Base-by-base conservation (phyloP, 2,329 filamentous ascomycete species). In the Cladosporium colombiae region DNA sequence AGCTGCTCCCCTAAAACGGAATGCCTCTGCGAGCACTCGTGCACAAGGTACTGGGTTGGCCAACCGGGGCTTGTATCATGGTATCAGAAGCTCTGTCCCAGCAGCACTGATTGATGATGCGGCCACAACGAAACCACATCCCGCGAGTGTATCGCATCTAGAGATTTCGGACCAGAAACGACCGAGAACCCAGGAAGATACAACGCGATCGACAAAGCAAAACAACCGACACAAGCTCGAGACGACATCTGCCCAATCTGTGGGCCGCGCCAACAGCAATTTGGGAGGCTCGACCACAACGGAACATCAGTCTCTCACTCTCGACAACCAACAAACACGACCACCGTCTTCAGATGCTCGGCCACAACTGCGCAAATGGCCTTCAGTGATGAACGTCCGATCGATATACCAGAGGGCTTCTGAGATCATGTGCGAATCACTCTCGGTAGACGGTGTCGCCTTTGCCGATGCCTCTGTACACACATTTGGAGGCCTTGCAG, bases 381-480 rank as follows among this genome's bases (percentile, higher is more conserved):
- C 23, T 52, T 53, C 60, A 18, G 23, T 21, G 3, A 40, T 49
- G n/a, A 68, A 79, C 31, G 61, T 71, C 13, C 62, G 64, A 14
- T 64, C 55, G 67, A 80, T 80, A 3, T 84, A 85, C 62, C 74
- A 77, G 18, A 76, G 83, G 33, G 84, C 84, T 1, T 81, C 83
- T 0, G 78, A 81, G 33, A 69, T 85, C 0, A 74, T 85, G 7
- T 78, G 79, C 0, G 78, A 84, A 65, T 81, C 82, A 18, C 74
- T 85, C 29, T 75, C 75, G 6, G 79, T 82, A 4, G 81, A 83
- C 16, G 83, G 82, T 1, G 81, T 84, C 18, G 73, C 79, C 2
- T 81, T 81, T 60, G 67, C 82, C 23, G 80, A 81, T 67, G 76
- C 72, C 0, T 70, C 71, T 2, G 67, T 74, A 2, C 69, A 70